Conservation (phyloP, 2,329 filamentous ascomycete genomes). For the Microsporum audouinii region DNA sequence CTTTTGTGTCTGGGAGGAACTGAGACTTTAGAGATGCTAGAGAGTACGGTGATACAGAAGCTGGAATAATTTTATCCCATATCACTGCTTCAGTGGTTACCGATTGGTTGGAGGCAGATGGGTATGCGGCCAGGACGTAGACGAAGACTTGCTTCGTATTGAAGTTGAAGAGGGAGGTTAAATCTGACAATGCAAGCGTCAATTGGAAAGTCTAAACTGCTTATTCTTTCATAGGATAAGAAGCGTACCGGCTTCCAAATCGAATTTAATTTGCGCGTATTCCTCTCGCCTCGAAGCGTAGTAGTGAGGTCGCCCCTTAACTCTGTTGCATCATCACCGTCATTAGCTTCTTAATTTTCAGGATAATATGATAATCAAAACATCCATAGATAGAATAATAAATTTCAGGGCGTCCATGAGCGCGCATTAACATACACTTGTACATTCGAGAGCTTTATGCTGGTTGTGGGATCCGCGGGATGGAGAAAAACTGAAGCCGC, state of each 20-base stretch:
- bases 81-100: slow-evolving; percentile 24
- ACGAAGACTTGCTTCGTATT: slow-evolving; percentile 98
- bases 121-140: slow-evolving; percentile 75
- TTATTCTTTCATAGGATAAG: neutral
- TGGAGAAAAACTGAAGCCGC: slow-evolving; percentile 61
- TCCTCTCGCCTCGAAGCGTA: slow-evolving; percentile 88
- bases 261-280: slow-evolving; percentile 89
- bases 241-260: slow-evolving; percentile 59
- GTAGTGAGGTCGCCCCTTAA: slow-evolving; percentile 89
- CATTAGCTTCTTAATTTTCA: neutral
- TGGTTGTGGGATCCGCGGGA: slow-evolving; percentile 47
- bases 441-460: slow-evolving; percentile 46
- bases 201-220: neutral
- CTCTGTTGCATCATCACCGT: slow-evolving; percentile 38
- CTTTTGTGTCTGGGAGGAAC: slow-evolving; percentile 22
- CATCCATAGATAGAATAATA: neutral
- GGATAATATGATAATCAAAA: neutral
- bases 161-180: slow-evolving; percentile 91
- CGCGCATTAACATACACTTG: slow-evolving; percentile 57
- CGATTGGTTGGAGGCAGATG: slow-evolving; percentile 32
- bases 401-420: neutral
- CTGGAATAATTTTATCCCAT: slow-evolving; percentile 68
- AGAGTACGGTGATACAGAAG: slow-evolving; percentile 37
- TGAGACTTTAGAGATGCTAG: slow-evolving; percentile 28
- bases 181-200: slow-evolving; percentile 42